Evolutionary conservation across 768 basidiomycete genomes (phyloP), one percentile per base, ranked within the genome.

Genomic region (Leccinellum albellum): DNA sequence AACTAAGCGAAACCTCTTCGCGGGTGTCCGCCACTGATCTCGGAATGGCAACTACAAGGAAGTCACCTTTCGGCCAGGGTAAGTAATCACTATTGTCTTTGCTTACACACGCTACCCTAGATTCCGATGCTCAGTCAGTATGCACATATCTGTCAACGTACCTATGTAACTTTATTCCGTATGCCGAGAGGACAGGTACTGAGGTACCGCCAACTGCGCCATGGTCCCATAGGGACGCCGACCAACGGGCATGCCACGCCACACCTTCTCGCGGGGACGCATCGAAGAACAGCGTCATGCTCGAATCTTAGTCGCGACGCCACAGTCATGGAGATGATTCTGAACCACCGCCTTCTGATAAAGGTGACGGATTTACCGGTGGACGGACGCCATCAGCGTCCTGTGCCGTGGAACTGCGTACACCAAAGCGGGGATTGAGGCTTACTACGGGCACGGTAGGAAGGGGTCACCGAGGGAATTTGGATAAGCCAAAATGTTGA

Each of bases 251-350:
- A 23, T 7, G 40, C 54, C 57, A 14, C 31, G 17, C 29, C 42
- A 47, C 54, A 47, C 40, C 6, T 20, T 42, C 20, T 42, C 10
- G 40, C 12, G 20, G 40, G 71, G 54, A 70, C 69, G 54, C 66
- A 66, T 47, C 67, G 72, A 40, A 60, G 59, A 24, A 67, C 66
- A 20, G 37, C 37, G 37, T 17, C 37, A n/a, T 66, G 55, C 47
- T 51, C 61, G 49, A 60, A 64, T 61, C 63, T 64, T 59, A 68
- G 74, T 52, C 70, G 65, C 31, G 72, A 60, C 48, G 72, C 68
- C 61, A 78, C 67, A 37, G 68, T 78, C 59, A 82, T 80, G 79
- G 80, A 80, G 63, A 64, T 79, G 55, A 68, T 81, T 58, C 71
- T 83, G 55, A 78, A 78, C 60, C 67, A 60, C 56, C 54, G 61